Percentiles rank a stretch among this genome's conserved stretches.
Evolutionary conservation across 2,329 filamentous ascomycete genomes (phyloP).

Genomic region (Ophiognomonia clavigignenti-juglandacearum): DNA sequence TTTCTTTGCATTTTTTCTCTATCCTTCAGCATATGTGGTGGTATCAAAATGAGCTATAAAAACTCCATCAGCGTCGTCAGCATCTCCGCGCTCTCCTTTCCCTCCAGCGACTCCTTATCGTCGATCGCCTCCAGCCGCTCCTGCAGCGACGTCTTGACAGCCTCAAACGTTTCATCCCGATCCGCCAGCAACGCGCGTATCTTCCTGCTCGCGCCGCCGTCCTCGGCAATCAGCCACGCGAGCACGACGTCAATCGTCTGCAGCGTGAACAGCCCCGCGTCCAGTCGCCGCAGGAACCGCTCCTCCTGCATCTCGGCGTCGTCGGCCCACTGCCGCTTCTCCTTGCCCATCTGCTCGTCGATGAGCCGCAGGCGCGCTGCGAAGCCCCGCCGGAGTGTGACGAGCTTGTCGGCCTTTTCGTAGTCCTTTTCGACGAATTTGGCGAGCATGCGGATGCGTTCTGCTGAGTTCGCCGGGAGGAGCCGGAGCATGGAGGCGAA

Average conservation of each 20-base stretch:
- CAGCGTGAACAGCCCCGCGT: conserved; percentile 78
- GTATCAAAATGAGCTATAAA: conserved; percentile 29
- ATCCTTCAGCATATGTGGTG: conserved; percentile 7
- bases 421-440: conserved; percentile 97
- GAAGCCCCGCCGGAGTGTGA: conserved; percentile 69
- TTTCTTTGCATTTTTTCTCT: conserved; percentile 9
- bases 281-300: conserved; percentile 70
- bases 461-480: conserved; percentile 70
- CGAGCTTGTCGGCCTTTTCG: conserved; percentile 71
- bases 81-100: conserved; percentile 55
- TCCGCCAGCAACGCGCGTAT: conserved; percentile 62
- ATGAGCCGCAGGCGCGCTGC: conserved; percentile 55
- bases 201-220: conserved; percentile 64
- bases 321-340: conserved; percentile 44
- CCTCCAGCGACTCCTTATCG: conserved; percentile 47
- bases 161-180: conserved; percentile 58
- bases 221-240: conserved; percentile 89
- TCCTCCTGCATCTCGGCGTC: conserved; percentile 63
- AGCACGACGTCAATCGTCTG: conserved; percentile 81
- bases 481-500: conserved; percentile 77
- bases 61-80: conserved; percentile 47
- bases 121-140: conserved; percentile 46
- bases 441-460: conserved; percentile 77
- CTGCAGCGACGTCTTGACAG: conserved; percentile 63
- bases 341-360: conserved; percentile 55